These are phyloP conservation scores for Daedaleopsis nitida DNA, from an alignment of 768 basidiomycete species.

Conservation along the genomic window DNA sequence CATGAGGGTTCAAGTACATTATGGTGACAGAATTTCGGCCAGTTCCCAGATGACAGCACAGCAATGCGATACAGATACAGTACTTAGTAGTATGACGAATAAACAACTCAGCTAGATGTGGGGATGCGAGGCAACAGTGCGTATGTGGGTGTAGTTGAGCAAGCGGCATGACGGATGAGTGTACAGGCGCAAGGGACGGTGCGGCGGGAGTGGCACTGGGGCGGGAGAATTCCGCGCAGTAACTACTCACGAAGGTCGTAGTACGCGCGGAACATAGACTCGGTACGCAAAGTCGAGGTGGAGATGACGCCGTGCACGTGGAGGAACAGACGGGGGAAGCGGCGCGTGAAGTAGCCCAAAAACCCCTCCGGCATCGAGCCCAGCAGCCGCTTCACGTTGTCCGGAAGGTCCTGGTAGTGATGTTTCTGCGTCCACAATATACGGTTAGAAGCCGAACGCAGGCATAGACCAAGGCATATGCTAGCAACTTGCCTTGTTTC, in stretches of 20 bases:
- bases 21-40: not conserved
- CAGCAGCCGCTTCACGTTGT: constrained; percentile 84
- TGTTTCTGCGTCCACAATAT: constrained; percentile 67
- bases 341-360: constrained; percentile 87
- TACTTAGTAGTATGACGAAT: constrained; percentile 19
- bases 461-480: not conserved
- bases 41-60: constrained; percentile 6
- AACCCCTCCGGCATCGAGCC: constrained; percentile 94
- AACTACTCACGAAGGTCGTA: constrained; percentile 67
- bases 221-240: not conserved
- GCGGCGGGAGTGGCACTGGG: not conserved
- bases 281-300: constrained; percentile 68
- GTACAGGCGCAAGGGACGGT: not conserved
- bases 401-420: constrained; percentile 96
- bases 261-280: constrained; percentile 90
- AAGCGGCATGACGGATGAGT: not conserved
- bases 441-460: not conserved
- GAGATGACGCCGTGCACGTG: constrained; percentile 89
- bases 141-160: not conserved
- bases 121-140: not conserved
- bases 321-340: constrained; percentile 90
- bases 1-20: not conserved
- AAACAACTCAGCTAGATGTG: constrained; percentile 7
- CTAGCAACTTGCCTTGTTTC: constrained; percentile 78
- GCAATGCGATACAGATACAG: constrained; percentile 32